Base-by-base conservation (phyloP, 2,329 filamentous ascomycete genomes). In the Calonectria naviculata region DNA sequence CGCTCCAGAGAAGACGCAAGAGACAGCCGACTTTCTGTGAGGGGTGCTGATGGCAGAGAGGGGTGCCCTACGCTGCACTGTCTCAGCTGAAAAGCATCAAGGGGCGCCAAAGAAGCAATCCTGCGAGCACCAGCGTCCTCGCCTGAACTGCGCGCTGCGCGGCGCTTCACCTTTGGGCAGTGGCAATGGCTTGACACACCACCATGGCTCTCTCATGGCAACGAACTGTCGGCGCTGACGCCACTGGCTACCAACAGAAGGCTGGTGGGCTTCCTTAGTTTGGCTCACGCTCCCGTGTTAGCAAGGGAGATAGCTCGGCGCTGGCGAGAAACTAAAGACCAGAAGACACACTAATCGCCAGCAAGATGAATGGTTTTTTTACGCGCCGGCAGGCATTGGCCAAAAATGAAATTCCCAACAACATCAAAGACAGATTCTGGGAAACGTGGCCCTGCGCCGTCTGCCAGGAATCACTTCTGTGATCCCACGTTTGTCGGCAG, bases 51-150 rank as follows among this genome's bases (percentile, higher is more conserved):
- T 38, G 52, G 5, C 21, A 38, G 28, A 28, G 52, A 58, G 46
- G 24, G 29, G 41, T 41, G 52, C 41, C 44, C 52, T 58, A 34
- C 34, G 52, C 21, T 26, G 24, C 47, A 52, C 56, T 41, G 29
- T 67, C 29, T 28, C 31, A 67, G 46, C 41, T 44, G 42, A 67
- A 67, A 47, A 60, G 34, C 31, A 28, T 9, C 15, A 12, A 60
- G 17, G 29, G 52, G 24, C 41, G 24, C 49, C 49, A 38, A 58
- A 60, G 52, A 60, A 66, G 64, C 64, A 66, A 60, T 60, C 26
- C 21, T 29, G n/a, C 12, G 13, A 28, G 28, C 28, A 52, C 26
- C 17, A 10, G 28, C 47, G 26, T 31, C 28, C 15, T 52, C 47
- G 24, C 47, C 47, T 31, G 47, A 58, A 15, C 10, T 38, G 34